Evolutionary conservation across 2,329 filamentous ascomycete species (phyloP).

Genomic region (Sclerotinia borealis): DNA sequence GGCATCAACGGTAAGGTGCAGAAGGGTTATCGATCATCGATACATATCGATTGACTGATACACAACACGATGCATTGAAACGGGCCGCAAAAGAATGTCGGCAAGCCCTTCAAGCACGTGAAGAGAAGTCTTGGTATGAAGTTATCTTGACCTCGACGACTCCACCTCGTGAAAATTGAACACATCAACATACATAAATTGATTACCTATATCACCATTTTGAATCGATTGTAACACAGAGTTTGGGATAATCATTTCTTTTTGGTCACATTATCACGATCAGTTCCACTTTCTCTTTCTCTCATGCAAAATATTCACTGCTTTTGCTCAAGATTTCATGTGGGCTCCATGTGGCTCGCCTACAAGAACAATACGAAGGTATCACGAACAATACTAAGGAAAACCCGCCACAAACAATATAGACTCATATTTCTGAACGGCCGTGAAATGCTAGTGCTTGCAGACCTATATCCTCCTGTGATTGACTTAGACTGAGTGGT

Average conservation of each 20-base stretch:
- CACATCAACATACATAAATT: not conserved
- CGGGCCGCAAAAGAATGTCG: not conserved
- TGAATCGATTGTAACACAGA: not conserved
- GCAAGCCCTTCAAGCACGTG: not conserved
- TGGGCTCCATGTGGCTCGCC: constrained; percentile 10
- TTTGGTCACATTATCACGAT: constrained; percentile 24
- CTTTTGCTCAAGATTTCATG: not conserved
- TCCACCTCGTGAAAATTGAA: not conserved
- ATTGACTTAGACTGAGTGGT: not conserved
- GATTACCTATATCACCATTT: not conserved
- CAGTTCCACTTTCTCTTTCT: constrained; percentile 39
- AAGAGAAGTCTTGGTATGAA: not conserved
- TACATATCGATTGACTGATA: not conserved
- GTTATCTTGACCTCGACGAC: no score
- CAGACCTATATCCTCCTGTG: not conserved
- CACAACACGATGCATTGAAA: not conserved
- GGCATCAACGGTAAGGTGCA: not conserved
- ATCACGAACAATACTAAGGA: constrained; percentile 11
- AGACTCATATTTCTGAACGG: not conserved
- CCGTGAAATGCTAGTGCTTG: not conserved
- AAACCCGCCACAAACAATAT: not conserved
- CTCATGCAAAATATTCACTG: not conserved
- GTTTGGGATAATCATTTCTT: constrained; percentile 30
- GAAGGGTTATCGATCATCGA: not conserved
- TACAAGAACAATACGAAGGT: constrained; percentile 9